A percentile compares a stretch with the other conserved stretches of the same genome.
phyloP scores from a whole-genome alignment of 169 alveolate species.

The Condylostoma magnum region DNA sequence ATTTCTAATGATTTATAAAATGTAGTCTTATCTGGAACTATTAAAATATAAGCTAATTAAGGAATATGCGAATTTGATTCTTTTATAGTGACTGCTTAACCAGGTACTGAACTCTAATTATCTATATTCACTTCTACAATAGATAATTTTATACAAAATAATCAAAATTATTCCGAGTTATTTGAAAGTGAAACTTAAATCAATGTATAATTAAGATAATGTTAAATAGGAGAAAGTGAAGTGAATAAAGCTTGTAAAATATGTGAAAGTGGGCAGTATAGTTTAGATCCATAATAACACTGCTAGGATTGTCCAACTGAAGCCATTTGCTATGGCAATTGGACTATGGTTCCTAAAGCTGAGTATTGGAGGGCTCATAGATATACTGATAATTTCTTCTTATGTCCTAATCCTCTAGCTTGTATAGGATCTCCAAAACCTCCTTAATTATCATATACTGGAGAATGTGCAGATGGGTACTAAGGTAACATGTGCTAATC shows the following conservation, averaged over 20 bases:
- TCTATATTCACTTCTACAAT: background rate
- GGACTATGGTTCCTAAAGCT: constrained; percentile 42
- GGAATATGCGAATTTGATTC: background rate
- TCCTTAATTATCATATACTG: constrained; percentile 29
- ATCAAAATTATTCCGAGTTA: background rate
- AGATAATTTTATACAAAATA: background rate
- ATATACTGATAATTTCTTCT: constrained; percentile 1
- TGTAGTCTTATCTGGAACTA: background rate
- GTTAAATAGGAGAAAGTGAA: constrained; percentile 6
- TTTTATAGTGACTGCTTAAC: background rate
- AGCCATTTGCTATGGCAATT: constrained; percentile 51
- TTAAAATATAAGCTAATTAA: background rate
- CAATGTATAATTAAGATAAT: background rate
- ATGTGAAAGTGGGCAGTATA: background rate
- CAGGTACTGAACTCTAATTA: background rate
- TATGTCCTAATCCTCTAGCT: constrained; percentile 16
- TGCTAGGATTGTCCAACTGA: constrained; percentile 36
- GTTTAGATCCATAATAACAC: background rate
- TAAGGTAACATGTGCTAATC: constrained; percentile 44
- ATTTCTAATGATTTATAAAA: background rate
- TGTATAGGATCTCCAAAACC: constrained; percentile 32
- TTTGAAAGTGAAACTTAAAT: background rate
- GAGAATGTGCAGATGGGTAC: constrained; percentile 25
- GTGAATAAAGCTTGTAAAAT: background rate
- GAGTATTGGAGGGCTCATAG: constrained; percentile 46